Conservation (phyloP, 495 filamentous ascomycete genomes). For the Chlorociboria aeruginascens region DNA sequence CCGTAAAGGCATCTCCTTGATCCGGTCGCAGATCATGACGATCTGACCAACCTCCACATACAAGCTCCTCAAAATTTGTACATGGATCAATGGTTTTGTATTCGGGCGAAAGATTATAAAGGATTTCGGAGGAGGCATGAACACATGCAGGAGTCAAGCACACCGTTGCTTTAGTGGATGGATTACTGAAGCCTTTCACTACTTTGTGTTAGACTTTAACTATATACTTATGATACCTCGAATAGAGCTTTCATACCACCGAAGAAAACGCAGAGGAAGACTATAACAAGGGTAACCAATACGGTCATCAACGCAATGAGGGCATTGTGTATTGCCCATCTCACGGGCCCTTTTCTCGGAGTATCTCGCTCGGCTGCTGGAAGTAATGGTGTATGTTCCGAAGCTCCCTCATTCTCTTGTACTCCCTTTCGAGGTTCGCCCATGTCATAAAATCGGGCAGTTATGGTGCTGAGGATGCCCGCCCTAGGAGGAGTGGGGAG, state of each 20-base stretch:
- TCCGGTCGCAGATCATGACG: slow-evolving; percentile 57
- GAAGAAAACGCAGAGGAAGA: slow-evolving; percentile 13
- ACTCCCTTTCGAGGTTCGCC: neutral
- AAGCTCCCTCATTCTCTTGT: neutral
- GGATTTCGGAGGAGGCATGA: slow-evolving; percentile 53
- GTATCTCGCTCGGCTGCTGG: neutral
- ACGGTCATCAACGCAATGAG: slow-evolving; percentile 5
- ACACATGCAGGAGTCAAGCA: slow-evolving; percentile 55
- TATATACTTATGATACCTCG: neutral
- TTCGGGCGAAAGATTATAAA: slow-evolving; percentile 55
- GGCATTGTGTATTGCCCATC: slow-evolving; percentile 8
- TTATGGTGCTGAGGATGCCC: slow-evolving; percentile 4
- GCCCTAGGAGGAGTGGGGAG: neutral
- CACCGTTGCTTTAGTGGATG: slow-evolving; percentile 10
- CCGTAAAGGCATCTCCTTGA: slow-evolving; percentile 46
- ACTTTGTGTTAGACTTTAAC: neutral
- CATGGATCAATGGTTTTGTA: slow-evolving; percentile 55
- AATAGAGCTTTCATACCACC: slow-evolving; percentile 5
- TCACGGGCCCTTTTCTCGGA: neutral
- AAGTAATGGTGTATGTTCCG: slow-evolving; percentile 1
- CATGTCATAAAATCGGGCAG: slow-evolving; percentile 12
- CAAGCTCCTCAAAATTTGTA: slow-evolving; percentile 53
- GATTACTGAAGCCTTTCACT: neutral
- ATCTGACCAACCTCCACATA: slow-evolving; percentile 56
- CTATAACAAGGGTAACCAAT: slow-evolving; percentile 4